Base-by-base conservation (phyloP, 139 green algal genomes). In the Deuterostichococcus epilithicus region DNA sequence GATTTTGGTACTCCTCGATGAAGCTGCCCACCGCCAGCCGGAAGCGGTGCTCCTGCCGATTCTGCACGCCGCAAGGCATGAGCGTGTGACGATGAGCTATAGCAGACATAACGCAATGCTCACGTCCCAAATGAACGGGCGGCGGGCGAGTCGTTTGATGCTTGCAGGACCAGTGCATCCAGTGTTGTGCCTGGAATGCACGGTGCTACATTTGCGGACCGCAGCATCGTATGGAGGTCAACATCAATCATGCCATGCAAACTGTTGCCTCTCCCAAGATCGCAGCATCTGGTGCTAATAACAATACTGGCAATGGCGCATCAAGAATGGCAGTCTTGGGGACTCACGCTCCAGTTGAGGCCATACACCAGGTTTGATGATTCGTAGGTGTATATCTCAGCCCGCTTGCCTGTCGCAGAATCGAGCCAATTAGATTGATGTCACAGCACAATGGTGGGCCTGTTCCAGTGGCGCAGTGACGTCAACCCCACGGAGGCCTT, bases 301-400 rank as follows among this genome's bases (percentile, higher is more conserved):
- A 75, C 23, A 39, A n/a, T 10, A n/a, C n/a, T n/a, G n/a, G n/a
- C n/a, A n/a, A n/a, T n/a, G n/a, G n/a, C n/a, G n/a, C n/a, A n/a
- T n/a, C n/a, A n/a, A n/a, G n/a, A n/a, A n/a, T n/a, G n/a, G n/a
- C n/a, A n/a, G n/a, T n/a, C n/a, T n/a, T 52, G 34, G 36, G 18
- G 25, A 90, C 93, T 92, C 72, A 97, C 94, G 71, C 92, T 97
- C 96, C 96, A 99, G 76, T 95, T 96, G 83, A 97, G 90, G 5
- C 86, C 92, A 77, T 97, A 99, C 2, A 98, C 84, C 0, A 90
- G 72, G 79, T 83, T 86, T 6, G 88, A 37, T 1, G 82, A 86
- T 37, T 96, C 89, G 81, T 98, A 96, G 0, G 96, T 98, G 77
- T 97, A 97, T 1, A 98, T 97, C 81, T 98, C 91, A 0, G 83